Base-by-base conservation (phyloP, 176 grass and related monocot species). In the Eragrostis curvula region DNA sequence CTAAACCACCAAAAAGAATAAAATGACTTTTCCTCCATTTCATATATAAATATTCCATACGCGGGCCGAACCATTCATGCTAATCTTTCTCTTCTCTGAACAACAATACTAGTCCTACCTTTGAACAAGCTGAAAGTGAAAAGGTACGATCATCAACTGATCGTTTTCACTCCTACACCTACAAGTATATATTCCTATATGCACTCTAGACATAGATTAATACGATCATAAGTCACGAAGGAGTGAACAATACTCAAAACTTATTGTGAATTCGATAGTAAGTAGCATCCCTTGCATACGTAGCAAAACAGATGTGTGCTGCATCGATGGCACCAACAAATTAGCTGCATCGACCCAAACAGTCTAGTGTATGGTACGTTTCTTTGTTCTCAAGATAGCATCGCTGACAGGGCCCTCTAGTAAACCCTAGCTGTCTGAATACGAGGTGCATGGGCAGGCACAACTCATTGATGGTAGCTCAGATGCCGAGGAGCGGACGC, bases 371-470 rank as follows among this genome's bases (percentile, higher is more conserved):
- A 65, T 81, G 77, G 36, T n/a, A 40, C 3, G 56, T 89, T 85
- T 82, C 87, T 89, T 85, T 89, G 64, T 89, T 85, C 87, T 71
- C 55, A 89, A 85, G 82, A 28, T 60, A 81, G 77, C 45, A 46
- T 58, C 46, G 77, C 83, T 81, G 77, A 89, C 82, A 81, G 40
- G 77, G 77, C 9, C 71, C 64, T 47, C 39, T 85, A 65, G 71
- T 89, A 81, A 85, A 89, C 82, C 71, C 87, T 85, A 77, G 63
- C 24, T 42, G 15, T 49, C 71, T 77, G 77, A 89, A 71, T 77
- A 85, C 77, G 82, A 89, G 87, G 71, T 57, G 71, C 71, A 81
- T 81, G 82, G 70, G 87, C 70, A 63, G 69, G 23, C 30, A 67
- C 52, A 50, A 41, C 48, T 1, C 77, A 81, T 81, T 85, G 72